These are phyloP conservation scores for Cytospora paraplurivora DNA, from an alignment of 2,329 filamentous ascomycete genomes.

Conservation along the genomic window DNA sequence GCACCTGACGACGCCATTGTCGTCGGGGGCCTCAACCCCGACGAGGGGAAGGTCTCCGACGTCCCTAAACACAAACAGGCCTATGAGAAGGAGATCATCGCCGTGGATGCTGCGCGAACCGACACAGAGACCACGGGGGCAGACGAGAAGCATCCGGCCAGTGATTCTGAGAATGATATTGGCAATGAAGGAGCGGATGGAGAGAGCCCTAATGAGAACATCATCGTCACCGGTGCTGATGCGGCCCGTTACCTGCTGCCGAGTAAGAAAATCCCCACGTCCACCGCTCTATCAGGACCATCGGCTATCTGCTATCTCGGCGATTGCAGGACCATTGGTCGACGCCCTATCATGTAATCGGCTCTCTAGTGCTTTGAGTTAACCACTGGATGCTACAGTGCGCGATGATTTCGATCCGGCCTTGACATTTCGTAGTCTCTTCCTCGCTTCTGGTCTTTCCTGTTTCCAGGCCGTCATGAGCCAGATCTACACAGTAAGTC, in stretches of 20 bases:
- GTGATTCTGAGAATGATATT: slow-evolving; percentile 27
- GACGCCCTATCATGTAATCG: no score
- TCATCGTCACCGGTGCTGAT: slow-evolving; percentile 56
- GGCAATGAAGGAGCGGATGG: slow-evolving; percentile 33
- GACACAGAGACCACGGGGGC: slow-evolving; percentile 10
- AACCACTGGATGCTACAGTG: neutral
- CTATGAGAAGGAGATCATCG: slow-evolving; percentile 36
- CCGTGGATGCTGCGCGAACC: slow-evolving; percentile 26
- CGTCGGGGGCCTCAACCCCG: slow-evolving; percentile 35
- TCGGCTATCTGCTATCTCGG: no score
- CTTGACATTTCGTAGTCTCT: slow-evolving; percentile 55
- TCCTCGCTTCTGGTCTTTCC: slow-evolving; percentile 52
- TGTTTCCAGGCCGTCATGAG: slow-evolving; percentile 58
- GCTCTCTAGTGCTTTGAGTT: no score
- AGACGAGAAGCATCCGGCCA: slow-evolving; percentile 32
- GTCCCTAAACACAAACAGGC: slow-evolving; percentile 36
- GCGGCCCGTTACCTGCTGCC: slow-evolving; percentile 52
- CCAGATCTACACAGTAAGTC: slow-evolving; percentile 55
- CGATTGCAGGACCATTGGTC: no score
- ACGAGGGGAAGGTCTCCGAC: slow-evolving; percentile 37
- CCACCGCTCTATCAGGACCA: no score
- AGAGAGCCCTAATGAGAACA: slow-evolving; percentile 40
- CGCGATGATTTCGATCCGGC: slow-evolving; percentile 55
- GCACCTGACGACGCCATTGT: slow-evolving; percentile 32
- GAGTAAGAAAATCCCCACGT: slow-evolving; percentile 30